These are phyloP conservation scores for Dactylellina drechsleri DNA, from an alignment of 2,329 filamentous ascomycete species.

Conservation along the genomic window DNA sequence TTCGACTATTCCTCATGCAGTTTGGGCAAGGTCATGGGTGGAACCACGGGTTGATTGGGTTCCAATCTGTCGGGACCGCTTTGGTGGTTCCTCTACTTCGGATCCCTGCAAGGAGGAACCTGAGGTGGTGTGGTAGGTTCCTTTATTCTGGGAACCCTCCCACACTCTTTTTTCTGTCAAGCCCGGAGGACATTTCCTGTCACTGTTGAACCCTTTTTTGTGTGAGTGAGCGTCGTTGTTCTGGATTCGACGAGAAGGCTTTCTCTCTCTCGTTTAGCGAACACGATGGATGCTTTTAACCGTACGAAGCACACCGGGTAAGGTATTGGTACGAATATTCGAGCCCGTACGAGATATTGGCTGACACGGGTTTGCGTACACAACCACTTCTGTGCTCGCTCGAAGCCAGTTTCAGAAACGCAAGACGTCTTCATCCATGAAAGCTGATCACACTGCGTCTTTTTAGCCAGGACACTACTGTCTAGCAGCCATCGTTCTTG, in stretches of 20 bases:
- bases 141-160: conserved; percentile 35
- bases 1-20: conserved; percentile 43
- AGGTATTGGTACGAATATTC: background rate
- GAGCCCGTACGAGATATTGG: background rate
- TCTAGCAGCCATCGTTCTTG: conserved; percentile 3
- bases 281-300: background rate
- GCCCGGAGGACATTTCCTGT: background rate
- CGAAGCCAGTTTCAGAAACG: conserved; percentile 2
- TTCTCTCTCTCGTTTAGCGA: background rate
- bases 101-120: conserved; percentile 2
- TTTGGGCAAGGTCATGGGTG: conserved; percentile 36
- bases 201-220: too few relatives aligned
- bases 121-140: conserved; percentile 44
- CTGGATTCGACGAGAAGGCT: background rate
- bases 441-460: conserved; percentile 1
- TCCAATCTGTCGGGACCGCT: conserved; percentile 42
- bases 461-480: conserved; percentile 1
- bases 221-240: background rate
- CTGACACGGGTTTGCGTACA: conserved; percentile 13
- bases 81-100: conserved; percentile 40
- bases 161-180: conserved; percentile 11
- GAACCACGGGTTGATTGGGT: conserved; percentile 45
- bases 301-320: conserved; percentile 8
- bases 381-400: conserved; percentile 21
- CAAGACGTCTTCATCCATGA: background rate